Conservation (phyloP, 1,139 yeast genomes). For the Taiozyma sp. region DNA sequence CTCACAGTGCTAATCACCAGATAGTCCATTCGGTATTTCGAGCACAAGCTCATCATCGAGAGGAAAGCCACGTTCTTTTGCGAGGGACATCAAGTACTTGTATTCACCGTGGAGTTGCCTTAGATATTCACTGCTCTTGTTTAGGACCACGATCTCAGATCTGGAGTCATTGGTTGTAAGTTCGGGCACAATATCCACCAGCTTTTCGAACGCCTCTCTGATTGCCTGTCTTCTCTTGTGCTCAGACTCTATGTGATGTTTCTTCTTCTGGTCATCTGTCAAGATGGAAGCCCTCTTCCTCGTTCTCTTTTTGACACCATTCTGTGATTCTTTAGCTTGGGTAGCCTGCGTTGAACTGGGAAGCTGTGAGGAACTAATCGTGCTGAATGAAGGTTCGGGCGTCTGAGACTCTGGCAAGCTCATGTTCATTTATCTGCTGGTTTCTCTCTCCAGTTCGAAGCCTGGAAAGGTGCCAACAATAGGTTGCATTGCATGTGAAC, state of each 20-base stretch:
- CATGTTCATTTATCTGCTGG: not conserved
- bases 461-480: not conserved
- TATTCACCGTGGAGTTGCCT: conserved; percentile 12
- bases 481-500: not conserved
- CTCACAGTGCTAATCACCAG: not conserved
- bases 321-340: not conserved
- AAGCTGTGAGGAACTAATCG: not conserved
- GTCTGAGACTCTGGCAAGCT: not conserved
- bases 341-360: not conserved
- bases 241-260: conserved; percentile 44
- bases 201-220: conserved; percentile 36
- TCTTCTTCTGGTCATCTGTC: conserved; percentile 26
- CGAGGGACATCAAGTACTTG: conserved; percentile 5
- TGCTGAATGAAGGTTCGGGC: not conserved
- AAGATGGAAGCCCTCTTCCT: conserved; percentile 15
- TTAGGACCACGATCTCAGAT: conserved; percentile 19
- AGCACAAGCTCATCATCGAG: conserved; percentile 7
- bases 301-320: not conserved
- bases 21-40: not conserved
- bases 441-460: not conserved
- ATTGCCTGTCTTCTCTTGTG: conserved; percentile 43
- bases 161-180: conserved; percentile 24
- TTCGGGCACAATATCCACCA: conserved; percentile 37
- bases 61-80: conserved; percentile 5
- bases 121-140: conserved; percentile 15